These are phyloP conservation scores for Umbelopsis sp. DNA, from an alignment of 192 early-diverging fungal species.

Conservation along the genomic window DNA sequence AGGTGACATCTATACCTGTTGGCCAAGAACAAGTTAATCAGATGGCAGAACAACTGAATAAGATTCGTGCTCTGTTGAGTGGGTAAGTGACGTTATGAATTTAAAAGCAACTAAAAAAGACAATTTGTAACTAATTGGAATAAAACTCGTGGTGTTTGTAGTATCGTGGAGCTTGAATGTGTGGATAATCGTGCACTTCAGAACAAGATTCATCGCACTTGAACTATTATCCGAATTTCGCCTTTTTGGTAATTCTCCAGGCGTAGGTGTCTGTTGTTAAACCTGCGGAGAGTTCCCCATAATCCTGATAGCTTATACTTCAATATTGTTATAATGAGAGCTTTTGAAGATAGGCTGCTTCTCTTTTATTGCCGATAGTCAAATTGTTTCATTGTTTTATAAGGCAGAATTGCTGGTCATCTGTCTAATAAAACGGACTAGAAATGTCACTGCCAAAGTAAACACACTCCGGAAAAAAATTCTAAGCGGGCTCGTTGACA, in stretches of 20 bases:
- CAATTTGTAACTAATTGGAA: background rate
- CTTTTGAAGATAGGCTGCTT: too few relatives aligned
- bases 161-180: constrained; percentile 41
- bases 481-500: constrained; percentile 12
- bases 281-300: too few relatives aligned
- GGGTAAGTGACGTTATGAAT: constrained; percentile 33
- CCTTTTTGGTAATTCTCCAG: constrained; percentile 2
- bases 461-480: background rate
- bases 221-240: constrained; percentile 9
- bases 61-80: constrained; percentile 41
- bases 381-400: too few relatives aligned
- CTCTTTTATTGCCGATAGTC: too few relatives aligned
- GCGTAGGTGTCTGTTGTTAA: background rate
- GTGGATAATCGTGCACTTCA: constrained; percentile 42
- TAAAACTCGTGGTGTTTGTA: constrained; percentile 4
- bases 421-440: background rate
- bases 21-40: constrained; percentile 57
- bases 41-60: constrained; percentile 55
- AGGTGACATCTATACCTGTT: constrained; percentile 56
- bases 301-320: too few relatives aligned
- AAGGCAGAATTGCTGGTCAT: background rate
- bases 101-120: background rate
- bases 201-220: constrained; percentile 39
- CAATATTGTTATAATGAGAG: too few relatives aligned
- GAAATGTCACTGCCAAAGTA: background rate